Base-by-base conservation (phyloP, 345 rosid genomes). In the Rhizophora apiculata region DNA sequence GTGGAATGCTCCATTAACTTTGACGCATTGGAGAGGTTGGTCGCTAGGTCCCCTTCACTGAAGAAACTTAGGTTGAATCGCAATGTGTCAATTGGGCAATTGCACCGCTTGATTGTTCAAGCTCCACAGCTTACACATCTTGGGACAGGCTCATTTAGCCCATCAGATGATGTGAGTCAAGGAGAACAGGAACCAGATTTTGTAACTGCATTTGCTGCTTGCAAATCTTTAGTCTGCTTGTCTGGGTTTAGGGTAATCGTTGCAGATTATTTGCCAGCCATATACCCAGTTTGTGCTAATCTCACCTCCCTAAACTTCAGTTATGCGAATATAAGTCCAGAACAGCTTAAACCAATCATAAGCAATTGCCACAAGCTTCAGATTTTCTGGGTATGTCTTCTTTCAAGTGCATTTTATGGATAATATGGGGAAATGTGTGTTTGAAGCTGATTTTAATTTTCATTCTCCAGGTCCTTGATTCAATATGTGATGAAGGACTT, bases 261-360 rank as follows among this genome's bases (percentile, higher is more conserved):
- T 21, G 79, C 96, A 0, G 91, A 81, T 56, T 85, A 82, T 74
- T 84, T 93, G 37, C 88, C 89, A n/a, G 92, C 88, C 37, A 83
- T 93, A 54, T 81, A 82, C 81, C 92, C 90, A 0, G 90, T 86
- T 53, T 90, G 92, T 58, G 82, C 85, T 55, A 86, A 85, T 84
- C 87, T 93, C 56, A 90, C 90, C 39, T 93, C 90, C 54, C 81
- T 93, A 72, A 93, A 93, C 85, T 84, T 93, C 68, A 93, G 98
- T 76, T 90, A 90, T 77, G 93, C 96, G 11, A 82, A 79, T 78
- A 79, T 92, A 63, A 72, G 72, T 34, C 81, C 93, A 55, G 95
- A 92, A 51, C 85, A 88, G 74, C 82, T 92, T 67, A 86, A 77
- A 58, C 89, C 92, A 67, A 75, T 93, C 61, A 89, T 93, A 81